Conservation (phyloP, 495 filamentous ascomycete species). For the Xylaria venustula region DNA sequence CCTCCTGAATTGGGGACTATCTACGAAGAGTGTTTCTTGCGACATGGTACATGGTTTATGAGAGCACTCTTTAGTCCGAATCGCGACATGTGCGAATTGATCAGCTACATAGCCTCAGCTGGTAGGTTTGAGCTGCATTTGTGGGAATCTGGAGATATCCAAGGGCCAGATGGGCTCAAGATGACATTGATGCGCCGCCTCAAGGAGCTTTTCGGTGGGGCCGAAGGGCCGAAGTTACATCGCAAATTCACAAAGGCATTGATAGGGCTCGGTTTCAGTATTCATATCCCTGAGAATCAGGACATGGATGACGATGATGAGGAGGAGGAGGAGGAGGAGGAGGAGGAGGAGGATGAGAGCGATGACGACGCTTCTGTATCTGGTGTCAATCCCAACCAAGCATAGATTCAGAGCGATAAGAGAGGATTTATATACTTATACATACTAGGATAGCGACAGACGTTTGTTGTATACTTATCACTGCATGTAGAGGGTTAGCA, state of each 20-base stretch:
- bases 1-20: constrained; percentile 5
- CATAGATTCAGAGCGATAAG: not conserved
- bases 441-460: not conserved
- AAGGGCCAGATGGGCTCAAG: constrained; percentile 1
- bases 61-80: not conserved
- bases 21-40: constrained; percentile 21
- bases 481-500: not conserved
- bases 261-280: not conserved
- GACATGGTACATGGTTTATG: constrained; percentile 26
- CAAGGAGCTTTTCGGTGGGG: not conserved
- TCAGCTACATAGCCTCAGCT: not conserved
- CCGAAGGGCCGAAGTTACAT: not conserved
- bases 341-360: too few species aligned
- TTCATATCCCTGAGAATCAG: too few species aligned
- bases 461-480: not conserved
- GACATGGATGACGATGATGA: not conserved
- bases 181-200: not conserved
- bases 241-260: not conserved
- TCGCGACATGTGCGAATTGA: not conserved
- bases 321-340: too few species aligned
- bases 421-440: not conserved
- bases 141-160: not conserved
- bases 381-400: too few species aligned
- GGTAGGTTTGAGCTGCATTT: not conserved
- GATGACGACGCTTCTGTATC: too few species aligned